Conservation (phyloP, 257 asterid genomes). For the Dorcoceras hygrometricum region DNA sequence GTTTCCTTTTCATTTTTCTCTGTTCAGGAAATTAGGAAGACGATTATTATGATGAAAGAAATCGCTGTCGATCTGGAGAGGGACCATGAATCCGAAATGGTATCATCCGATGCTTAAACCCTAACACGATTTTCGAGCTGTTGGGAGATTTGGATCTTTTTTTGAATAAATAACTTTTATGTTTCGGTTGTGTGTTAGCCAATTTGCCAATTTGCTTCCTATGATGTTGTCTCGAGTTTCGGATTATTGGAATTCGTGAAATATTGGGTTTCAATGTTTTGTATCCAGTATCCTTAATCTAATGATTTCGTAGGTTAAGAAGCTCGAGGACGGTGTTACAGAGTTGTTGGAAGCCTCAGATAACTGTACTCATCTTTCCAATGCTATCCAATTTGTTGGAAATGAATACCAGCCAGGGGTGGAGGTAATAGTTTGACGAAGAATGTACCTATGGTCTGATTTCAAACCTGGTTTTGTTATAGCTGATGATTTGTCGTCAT, state of each 20-base stretch:
- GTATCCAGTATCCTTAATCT: conserved; percentile 12
- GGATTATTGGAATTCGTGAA: background rate
- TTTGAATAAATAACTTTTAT: background rate
- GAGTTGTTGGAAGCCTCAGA: conserved; percentile 62
- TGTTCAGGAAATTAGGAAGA: conserved; percentile 74
- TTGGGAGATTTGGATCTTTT: conserved; percentile 3
- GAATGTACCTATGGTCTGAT: conserved; percentile 10
- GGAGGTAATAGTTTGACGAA: conserved; percentile 45
- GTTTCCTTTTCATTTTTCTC: background rate
- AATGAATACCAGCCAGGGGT: conserved; percentile 52
- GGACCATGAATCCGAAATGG: conserved; percentile 61
- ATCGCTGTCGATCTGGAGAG: conserved; percentile 68
- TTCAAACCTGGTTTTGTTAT: conserved; percentile 9
- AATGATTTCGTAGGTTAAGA: conserved; percentile 59
- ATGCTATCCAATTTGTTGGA: conserved; percentile 56
- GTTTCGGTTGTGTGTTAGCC: background rate
- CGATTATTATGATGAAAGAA: conserved; percentile 58
- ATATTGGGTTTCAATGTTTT: too few relatives aligned
- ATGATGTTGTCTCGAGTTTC: background rate
- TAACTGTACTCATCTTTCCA: conserved; percentile 66
- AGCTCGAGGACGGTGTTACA: conserved; percentile 63
- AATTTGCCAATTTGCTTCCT: too few relatives aligned
- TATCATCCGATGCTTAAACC: conserved; percentile 37
- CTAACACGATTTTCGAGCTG: conserved; percentile 25
- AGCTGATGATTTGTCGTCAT: conserved; percentile 20